phyloP scores from a whole-genome alignment of 2,329 filamentous ascomycete species.

The Cytospora piceae region DNA sequence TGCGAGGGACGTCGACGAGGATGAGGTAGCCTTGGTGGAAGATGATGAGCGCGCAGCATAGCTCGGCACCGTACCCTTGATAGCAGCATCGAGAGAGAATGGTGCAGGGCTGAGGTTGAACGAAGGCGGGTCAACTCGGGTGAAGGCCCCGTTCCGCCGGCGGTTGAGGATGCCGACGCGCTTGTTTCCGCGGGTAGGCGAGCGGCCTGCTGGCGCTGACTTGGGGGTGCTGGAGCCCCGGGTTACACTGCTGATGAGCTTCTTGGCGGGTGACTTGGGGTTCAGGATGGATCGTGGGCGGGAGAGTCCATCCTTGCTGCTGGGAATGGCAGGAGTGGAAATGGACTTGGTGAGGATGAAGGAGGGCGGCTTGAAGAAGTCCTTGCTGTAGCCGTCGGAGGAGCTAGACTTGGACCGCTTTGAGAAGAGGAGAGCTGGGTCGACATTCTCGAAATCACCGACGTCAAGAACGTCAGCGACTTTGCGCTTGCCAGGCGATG shows the following conservation, averaged over 20 bases:
- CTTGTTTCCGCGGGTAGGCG: constrained; percentile 71
- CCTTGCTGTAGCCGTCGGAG: constrained; percentile 47
- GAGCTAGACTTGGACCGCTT: constrained; percentile 61
- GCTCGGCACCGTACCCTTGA: constrained; percentile 73
- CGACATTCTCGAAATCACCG: constrained; percentile 65
- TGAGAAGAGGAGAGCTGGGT: constrained; percentile 55
- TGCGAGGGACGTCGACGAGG: background rate
- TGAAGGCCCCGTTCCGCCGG: constrained; percentile 66
- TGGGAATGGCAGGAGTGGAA: constrained; percentile 37
- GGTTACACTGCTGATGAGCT: constrained; percentile 47
- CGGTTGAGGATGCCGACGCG: constrained; percentile 70
- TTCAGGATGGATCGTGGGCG: constrained; percentile 53
- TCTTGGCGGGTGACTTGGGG: constrained; percentile 56
- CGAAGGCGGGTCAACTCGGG: constrained; percentile 72
- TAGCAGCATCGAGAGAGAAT: constrained; percentile 83
- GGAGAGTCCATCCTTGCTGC: constrained; percentile 39
- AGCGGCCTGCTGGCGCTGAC: constrained; percentile 77
- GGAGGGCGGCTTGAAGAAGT: constrained; percentile 52
- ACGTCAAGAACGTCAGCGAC: constrained; percentile 53
- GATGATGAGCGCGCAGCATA: constrained; percentile 54
- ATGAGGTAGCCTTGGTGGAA: constrained; percentile 33
- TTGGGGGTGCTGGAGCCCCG: constrained; percentile 55
- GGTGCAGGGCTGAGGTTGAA: constrained; percentile 62
- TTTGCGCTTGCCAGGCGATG: constrained; percentile 59
- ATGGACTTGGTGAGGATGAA: constrained; percentile 51